Evolutionary conservation across 2,329 filamentous ascomycete species (phyloP), one percentile per base, ranked within the genome.

Genomic region (Verticillium alfalfae): DNA sequence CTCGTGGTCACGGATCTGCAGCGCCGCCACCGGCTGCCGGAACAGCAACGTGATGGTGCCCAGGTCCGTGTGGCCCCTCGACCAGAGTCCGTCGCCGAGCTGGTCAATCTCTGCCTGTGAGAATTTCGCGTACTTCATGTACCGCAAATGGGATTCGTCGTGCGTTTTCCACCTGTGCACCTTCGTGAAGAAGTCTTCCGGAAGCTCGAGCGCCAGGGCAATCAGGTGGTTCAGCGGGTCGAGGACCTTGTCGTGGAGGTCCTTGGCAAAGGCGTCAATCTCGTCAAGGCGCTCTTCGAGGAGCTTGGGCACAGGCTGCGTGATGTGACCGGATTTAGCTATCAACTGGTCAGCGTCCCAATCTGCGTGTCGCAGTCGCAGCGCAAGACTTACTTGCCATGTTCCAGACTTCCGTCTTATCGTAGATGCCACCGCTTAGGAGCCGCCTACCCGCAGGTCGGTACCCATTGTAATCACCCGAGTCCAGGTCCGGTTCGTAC

Each of bases 141-240:
- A 87, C 4, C 86, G 79, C 15, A 87, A 76, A 62, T 88, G 84
- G 38, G 84, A 82, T 62, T 87, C 84, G 18, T 81, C 79, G 36
- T 81, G 77, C 31, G 79, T 75, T 2, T 85, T 78, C 69, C 87
- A 89, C 12, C 75, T 76, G 68, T 88, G 86, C 10, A 70, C 13
- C 0, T 67, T 83, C 75, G 13, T 78, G 75, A 63, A 83, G 77
- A 26, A 88, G 76, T 88, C 84, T 38, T 84, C 79, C 0, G 84
- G 82, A 0, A 89, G 75, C 66, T 88, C 79, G 0, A 89, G 78
- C 0, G 88, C 76, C 39, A 87, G 79, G 5, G 86, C 85, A 59
- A 88, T 85, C 1, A 88, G 79, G 0, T 80, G 79, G 10, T 88
- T 78, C 0, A 89, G 76, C 39, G 81, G 81, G 5, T 82, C 74